Evolutionary conservation across 2,329 filamentous ascomycete genomes (phyloP).

Genomic region (Aspergillus brasiliensis): DNA sequence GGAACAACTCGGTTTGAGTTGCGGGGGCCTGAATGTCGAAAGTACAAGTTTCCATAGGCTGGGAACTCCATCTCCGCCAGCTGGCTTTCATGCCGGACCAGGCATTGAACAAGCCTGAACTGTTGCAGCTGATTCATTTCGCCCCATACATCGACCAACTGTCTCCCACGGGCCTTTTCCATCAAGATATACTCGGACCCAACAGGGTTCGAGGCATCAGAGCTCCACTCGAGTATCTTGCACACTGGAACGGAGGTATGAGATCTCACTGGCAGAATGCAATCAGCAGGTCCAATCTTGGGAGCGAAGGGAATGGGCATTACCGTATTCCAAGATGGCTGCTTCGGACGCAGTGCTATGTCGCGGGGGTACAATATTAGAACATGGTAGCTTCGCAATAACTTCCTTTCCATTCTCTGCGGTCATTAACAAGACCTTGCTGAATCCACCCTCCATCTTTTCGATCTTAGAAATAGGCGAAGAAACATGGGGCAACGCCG

Average conservation of each 20-base stretch:
- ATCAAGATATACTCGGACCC: constrained; percentile 41
- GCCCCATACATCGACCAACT: constrained; percentile 34
- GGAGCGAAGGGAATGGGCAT: not conserved
- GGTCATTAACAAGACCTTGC: constrained; percentile 29
- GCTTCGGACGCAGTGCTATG: constrained; percentile 29
- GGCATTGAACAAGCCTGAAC: constrained; percentile 29
- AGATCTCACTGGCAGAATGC: constrained; percentile 24
- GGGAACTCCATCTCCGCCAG: constrained; percentile 30
- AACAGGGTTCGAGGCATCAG: constrained; percentile 30
- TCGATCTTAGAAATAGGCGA: constrained; percentile 31
- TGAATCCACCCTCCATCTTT: constrained; percentile 34
- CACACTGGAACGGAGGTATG: constrained; percentile 28
- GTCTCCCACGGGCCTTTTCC: constrained; percentile 32
- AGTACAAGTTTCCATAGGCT: constrained; percentile 36
- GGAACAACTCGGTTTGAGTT: not conserved
- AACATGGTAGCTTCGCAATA: constrained; percentile 27
- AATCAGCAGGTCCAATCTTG: constrained; percentile 9
- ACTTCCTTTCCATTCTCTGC: constrained; percentile 24
- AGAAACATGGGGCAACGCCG: constrained; percentile 16
- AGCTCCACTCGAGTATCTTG: constrained; percentile 31
- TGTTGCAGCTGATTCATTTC: constrained; percentile 27
- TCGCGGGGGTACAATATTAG: constrained; percentile 16
- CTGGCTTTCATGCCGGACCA: constrained; percentile 28
- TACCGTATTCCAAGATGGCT: constrained; percentile 28
- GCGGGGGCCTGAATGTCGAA: constrained; percentile 4